Base-by-base conservation (phyloP, 2,329 filamentous ascomycete species). In the Aspergillus vadensis region DNA sequence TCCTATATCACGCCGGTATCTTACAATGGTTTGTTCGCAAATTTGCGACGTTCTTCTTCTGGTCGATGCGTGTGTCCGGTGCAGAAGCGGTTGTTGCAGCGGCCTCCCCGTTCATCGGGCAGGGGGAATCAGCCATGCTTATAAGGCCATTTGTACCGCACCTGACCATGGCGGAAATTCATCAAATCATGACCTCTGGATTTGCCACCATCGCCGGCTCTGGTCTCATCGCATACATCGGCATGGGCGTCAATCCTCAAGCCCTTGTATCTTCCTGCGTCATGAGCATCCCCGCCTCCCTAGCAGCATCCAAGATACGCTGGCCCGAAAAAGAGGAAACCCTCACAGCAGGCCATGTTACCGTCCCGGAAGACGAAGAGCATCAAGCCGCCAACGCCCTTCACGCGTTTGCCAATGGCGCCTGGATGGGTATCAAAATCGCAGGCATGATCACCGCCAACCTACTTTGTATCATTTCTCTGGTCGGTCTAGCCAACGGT, bases 71-170 rank as follows among this genome's bases (percentile, higher is more conserved):
- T 55, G 91, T 97, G 5, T 96, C 92, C 4, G 93, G 93, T 63
- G 91, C 91, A 49, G 93, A 97, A 77, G 92, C 93, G n/a, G 90
- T 97, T 53, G 93, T 97, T 60, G 93, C 93, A 36, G 91, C 93
- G 36, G 92, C 93, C 9, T 96, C 92, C 0, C 93, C 93, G 8
- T 97, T 97, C 78, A 95, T 97, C 71, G 93, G 93, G 8, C 92
- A 96, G 80, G 92, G 93, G 72, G 93, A 97, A 82, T 95, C 91
- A 23, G 92, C 91, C 62, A 96, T 97, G 90, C 81, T 97, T 71
- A 92, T 97, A 76, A 88, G 88, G 57, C 92, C 92, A 0, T 97
- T 96, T 75, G 87, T 97, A 50, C 82, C 91, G 10, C 88, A 95
- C 76, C 85, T 97, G 71, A 97, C 93, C 63, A 84, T 88, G 72